These are phyloP conservation scores for Galeopsis tetrahit DNA, from an alignment of 257 asterid genomes.

Conservation along the genomic window DNA sequence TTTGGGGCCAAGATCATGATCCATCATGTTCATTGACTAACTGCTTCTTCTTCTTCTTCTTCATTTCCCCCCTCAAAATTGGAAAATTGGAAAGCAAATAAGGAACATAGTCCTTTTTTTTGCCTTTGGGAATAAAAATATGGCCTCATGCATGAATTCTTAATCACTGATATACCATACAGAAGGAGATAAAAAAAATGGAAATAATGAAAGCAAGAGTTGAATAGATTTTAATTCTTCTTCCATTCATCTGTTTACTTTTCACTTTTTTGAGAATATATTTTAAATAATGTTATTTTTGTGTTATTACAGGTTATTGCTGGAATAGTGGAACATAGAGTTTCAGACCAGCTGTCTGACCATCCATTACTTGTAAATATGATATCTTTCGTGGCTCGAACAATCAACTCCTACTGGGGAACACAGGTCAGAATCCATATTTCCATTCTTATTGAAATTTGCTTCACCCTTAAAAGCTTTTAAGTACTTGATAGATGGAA, in stretches of 20 bases:
- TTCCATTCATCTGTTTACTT: neutral
- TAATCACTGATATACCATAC: neutral
- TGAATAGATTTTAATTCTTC: neutral
- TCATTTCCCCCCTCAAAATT: neutral
- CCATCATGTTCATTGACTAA: neutral
- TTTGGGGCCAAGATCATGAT: conserved; percentile 8
- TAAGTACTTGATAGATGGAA: neutral
- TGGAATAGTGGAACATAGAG: conserved; percentile 84
- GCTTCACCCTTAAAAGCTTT: neutral
- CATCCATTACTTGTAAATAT: conserved; percentile 76
- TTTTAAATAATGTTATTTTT: conserved; percentile 15
- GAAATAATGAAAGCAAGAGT: conserved; percentile 8
- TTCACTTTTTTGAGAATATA: neutral
- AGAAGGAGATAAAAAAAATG: neutral
- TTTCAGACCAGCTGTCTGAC: conserved; percentile 75
- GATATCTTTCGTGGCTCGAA: conserved; percentile 84
- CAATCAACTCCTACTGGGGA: conserved; percentile 96
- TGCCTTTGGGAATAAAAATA: neutral
- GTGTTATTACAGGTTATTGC: conserved; percentile 70
- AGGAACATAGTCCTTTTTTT: neutral
- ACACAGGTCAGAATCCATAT: conserved; percentile 64
- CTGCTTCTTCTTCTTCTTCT: neutral
- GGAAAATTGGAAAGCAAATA: neutral
- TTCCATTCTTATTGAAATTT: neutral
- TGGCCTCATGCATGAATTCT: conserved; percentile 5